A percentile compares a stretch with the other conserved stretches of the same genome.
These are phyloP conservation scores for Plenodomus tracheiphilus DNA, from an alignment of 2,329 filamentous ascomycete species.

Conservation along the genomic window DNA sequence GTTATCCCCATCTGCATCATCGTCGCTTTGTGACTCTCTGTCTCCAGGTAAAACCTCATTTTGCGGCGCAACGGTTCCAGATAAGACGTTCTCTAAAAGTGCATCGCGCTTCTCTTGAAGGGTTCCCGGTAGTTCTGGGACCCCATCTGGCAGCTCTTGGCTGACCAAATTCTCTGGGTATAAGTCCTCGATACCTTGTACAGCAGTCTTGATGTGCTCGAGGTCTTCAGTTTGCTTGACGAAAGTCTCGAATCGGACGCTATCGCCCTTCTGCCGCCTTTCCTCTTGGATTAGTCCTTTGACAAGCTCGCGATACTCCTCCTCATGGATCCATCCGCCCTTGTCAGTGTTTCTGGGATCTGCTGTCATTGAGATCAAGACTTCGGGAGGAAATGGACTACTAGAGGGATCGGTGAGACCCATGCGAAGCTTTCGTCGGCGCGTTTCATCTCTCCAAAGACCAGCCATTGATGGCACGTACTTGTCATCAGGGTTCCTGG, in stretches of 20 bases:
- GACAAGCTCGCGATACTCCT: constrained; percentile 73
- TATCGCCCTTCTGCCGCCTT: constrained; percentile 48
- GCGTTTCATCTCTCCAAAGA: constrained; percentile 88
- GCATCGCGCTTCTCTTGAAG: background rate
- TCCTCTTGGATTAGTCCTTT: constrained; percentile 67
- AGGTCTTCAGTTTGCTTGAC: constrained; percentile 59
- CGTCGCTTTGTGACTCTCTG: constrained; percentile 22
- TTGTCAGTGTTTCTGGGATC: constrained; percentile 71
- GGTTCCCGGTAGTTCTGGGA: background rate
- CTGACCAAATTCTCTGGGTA: constrained; percentile 66
- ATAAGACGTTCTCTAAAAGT: background rate
- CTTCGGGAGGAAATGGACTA: constrained; percentile 80
- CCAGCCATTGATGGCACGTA: constrained; percentile 93
- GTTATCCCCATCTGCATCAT: constrained; percentile 25
- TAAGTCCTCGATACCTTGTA: constrained; percentile 86
- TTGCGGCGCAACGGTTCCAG: background rate
- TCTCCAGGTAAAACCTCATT: constrained; percentile 10
- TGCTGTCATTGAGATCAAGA: constrained; percentile 85
- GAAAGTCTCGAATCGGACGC: constrained; percentile 68
- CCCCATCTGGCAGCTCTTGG: constrained; percentile 16
- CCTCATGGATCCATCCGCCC: constrained; percentile 92
- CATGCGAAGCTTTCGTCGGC: constrained; percentile 74
- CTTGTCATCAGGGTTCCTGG: constrained; percentile 66
- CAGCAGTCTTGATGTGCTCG: constrained; percentile 68
- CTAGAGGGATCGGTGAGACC: constrained; percentile 65